Evolutionary conservation across 306 rosid species (phyloP).

Genomic region (Arachis hypogaea): DNA sequence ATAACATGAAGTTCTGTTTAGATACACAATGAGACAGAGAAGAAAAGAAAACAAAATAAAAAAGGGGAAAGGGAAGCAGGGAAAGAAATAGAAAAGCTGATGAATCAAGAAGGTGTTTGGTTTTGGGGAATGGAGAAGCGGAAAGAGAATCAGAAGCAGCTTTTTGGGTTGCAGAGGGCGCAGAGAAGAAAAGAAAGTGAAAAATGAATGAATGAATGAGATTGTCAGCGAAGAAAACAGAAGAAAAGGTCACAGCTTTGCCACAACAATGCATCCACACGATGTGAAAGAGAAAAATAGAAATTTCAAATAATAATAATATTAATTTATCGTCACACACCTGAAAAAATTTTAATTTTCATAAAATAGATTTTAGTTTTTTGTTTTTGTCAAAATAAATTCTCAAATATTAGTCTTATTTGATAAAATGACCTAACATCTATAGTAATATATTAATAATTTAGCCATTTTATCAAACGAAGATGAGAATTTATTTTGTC

Average conservation of each 20-base stretch:
- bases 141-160: slow-evolving; percentile 28
- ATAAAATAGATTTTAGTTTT: too few relatives aligned
- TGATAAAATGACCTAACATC: too few relatives aligned
- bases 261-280: slow-evolving; percentile 67
- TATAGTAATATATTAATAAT: too few relatives aligned
- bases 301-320: neutral
- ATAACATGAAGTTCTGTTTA: slow-evolving; percentile 9
- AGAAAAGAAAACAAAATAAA: neutral
- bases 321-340: too few relatives aligned
- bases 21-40: slow-evolving; percentile 40
- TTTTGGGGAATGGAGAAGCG: slow-evolving; percentile 38
- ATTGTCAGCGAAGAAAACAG: slow-evolving; percentile 43
- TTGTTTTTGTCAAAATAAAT: too few relatives aligned
- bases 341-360: too few relatives aligned
- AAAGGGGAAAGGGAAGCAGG: neutral
- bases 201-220: slow-evolving; percentile 35
- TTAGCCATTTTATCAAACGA: too few relatives aligned
- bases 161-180: slow-evolving; percentile 42
- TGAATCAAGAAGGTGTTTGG: slow-evolving; percentile 13
- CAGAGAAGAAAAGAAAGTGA: slow-evolving; percentile 43
- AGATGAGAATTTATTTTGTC: too few relatives aligned
- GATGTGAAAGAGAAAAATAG: neutral
- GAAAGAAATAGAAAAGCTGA: slow-evolving; percentile 14
- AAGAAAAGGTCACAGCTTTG: slow-evolving; percentile 54
- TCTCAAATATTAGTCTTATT: too few relatives aligned